Evolutionary conservation across 495 filamentous ascomycete genomes (phyloP).

Genomic region (Bryoglossum gracile): DNA sequence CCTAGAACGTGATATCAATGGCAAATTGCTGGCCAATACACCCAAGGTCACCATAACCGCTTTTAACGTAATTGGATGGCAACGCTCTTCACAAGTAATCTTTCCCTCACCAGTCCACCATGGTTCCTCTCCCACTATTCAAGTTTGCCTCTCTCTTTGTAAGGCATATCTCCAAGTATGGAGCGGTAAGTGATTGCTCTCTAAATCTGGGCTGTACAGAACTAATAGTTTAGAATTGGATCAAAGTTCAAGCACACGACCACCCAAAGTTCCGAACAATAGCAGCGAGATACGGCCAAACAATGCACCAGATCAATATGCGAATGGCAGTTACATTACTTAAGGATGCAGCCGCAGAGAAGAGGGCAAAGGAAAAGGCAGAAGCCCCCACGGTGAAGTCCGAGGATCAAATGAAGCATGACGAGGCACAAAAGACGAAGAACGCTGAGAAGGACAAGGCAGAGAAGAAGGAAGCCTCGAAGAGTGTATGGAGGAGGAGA

Average conservation of each 20-base stretch:
- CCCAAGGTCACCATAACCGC: too few relatives aligned
- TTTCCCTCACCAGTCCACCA: slow-evolving; percentile 23
- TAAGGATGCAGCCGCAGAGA: slow-evolving; percentile 62
- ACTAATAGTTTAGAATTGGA: slow-evolving; percentile 59
- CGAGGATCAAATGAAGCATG: slow-evolving; percentile 60
- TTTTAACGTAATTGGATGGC: neutral
- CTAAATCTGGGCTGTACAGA: slow-evolving; percentile 5
- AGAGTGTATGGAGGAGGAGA: slow-evolving; percentile 43
- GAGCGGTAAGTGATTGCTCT: slow-evolving; percentile 45
- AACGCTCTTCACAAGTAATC: neutral
- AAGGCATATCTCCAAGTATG: slow-evolving; percentile 53
- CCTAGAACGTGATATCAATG: too few relatives aligned
- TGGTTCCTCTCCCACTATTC: slow-evolving; percentile 45
- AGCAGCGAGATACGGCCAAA: slow-evolving; percentile 61
- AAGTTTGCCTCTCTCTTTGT: slow-evolving; percentile 42
- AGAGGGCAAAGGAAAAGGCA: slow-evolving; percentile 52
- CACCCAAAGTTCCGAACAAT: slow-evolving; percentile 82
- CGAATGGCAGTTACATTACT: slow-evolving; percentile 76
- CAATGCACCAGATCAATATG: slow-evolving; percentile 91
- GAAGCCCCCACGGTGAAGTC: slow-evolving; percentile 76
- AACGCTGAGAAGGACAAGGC: slow-evolving; percentile 39
- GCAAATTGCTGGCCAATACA: too few relatives aligned
- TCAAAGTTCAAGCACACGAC: slow-evolving; percentile 91
- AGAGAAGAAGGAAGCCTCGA: slow-evolving; percentile 31
- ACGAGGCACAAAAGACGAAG: slow-evolving; percentile 42